phyloP scores from a whole-genome alignment of 108 stramenopile species.

The Nitzschia inconspicua region DNA sequence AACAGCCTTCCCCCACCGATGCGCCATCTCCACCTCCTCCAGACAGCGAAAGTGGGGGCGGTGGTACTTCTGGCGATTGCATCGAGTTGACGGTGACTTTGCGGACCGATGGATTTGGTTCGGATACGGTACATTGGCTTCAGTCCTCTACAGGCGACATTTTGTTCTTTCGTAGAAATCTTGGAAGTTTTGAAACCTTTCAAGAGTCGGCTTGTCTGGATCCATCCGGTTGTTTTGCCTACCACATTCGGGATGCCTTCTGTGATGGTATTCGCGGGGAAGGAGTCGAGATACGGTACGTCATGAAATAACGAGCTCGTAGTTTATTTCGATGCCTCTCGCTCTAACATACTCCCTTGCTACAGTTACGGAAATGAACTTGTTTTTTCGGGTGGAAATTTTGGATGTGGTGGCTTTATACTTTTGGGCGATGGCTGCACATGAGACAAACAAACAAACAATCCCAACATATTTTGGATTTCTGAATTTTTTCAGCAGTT shows the following conservation, averaged over 20 bases:
- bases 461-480: too few relatives aligned
- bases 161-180: neutral
- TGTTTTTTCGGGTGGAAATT: slow-evolving; percentile 2
- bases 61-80: slow-evolving; percentile 1
- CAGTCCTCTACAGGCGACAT: neutral
- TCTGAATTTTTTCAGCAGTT: too few relatives aligned
- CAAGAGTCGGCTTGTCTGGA: slow-evolving; percentile 6
- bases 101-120: slow-evolving; percentile 14
- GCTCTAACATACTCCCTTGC: too few relatives aligned
- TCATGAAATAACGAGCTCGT: too few relatives aligned
- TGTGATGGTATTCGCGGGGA: slow-evolving; percentile 27
- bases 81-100: slow-evolving; percentile 3
- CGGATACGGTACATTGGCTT: slow-evolving; percentile 15
- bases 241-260: slow-evolving; percentile 18
- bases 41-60: neutral
- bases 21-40: too few relatives aligned
- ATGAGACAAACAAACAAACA: too few relatives aligned
- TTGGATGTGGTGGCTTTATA: slow-evolving; percentile 10
- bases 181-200: slow-evolving; percentile 14
- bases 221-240: slow-evolving; percentile 15
- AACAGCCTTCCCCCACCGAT: too few relatives aligned
- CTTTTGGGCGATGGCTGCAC: slow-evolving; percentile 1
- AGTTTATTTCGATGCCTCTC: too few relatives aligned
- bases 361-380: slow-evolving; percentile 1
- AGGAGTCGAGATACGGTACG: slow-evolving; percentile 1